Percentiles rank a stretch among this genome's conserved stretches.
phyloP scores from a whole-genome alignment of 148 eudicot species.

The Vaccinium vitisidaea region DNA sequence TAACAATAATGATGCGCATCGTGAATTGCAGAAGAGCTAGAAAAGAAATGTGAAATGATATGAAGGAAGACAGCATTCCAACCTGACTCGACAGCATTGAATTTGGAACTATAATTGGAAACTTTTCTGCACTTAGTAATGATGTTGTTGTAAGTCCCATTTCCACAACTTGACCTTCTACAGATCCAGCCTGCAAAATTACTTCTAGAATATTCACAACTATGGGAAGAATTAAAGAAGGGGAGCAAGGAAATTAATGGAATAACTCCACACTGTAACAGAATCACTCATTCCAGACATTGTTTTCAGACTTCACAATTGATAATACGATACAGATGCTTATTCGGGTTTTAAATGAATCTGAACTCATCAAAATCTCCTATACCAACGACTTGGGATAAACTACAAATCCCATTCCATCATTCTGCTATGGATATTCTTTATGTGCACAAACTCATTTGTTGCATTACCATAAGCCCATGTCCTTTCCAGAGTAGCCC shows the following conservation, averaged over 20 bases:
- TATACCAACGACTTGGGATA: neutral
- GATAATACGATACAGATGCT: neutral
- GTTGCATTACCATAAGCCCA: neutral
- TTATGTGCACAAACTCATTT: neutral
- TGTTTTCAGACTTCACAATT: neutral
- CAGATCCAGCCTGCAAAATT: constrained; percentile 85
- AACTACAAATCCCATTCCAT: neutral
- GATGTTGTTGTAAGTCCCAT: constrained; percentile 91
- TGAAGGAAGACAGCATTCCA: constrained; percentile 12
- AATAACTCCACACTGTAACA: constrained; percentile 1
- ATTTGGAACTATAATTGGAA: constrained; percentile 88
- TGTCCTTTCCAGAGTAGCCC: neutral
- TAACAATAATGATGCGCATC: neutral
- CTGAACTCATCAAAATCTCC: neutral
- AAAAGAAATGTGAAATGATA: neutral
- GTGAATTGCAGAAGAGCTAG: neutral
- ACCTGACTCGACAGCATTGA: constrained; percentile 96
- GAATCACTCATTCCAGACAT: neutral
- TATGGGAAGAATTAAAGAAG: neutral
- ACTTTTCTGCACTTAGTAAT: constrained; percentile 76
- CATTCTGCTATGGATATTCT: neutral
- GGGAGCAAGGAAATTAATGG: neutral
- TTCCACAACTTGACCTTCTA: constrained; percentile 97
- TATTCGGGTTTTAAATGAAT: neutral
- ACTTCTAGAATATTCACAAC: neutral